These are phyloP conservation scores for Boletus sp. DNA, from an alignment of 768 basidiomycete species.

Conservation along the genomic window DNA sequence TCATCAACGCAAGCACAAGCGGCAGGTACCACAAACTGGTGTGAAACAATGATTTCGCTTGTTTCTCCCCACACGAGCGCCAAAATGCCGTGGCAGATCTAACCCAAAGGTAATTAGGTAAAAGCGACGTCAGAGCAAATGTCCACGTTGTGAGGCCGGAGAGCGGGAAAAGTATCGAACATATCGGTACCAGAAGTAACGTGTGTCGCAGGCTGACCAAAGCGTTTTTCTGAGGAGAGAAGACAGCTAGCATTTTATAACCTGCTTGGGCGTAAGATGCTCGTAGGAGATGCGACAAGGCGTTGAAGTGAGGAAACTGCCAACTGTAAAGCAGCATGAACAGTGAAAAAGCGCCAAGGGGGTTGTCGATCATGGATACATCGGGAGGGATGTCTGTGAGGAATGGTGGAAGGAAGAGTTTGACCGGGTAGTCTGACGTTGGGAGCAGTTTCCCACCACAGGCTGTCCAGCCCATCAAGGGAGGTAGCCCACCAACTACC, in stretches of 20 bases:
- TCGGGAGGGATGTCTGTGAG: conserved; percentile 43
- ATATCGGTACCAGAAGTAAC: conserved; percentile 70
- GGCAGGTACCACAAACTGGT: conserved; percentile 90
- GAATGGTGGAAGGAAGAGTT: conserved; percentile 61
- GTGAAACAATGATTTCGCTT: conserved; percentile 75
- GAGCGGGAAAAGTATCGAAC: conserved; percentile 76
- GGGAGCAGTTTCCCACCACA: conserved; percentile 79
- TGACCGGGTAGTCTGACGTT: conserved; percentile 52
- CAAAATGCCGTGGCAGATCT: conserved; percentile 75
- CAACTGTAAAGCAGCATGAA: conserved; percentile 89
- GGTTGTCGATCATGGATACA: conserved; percentile 64
- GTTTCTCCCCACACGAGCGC: conserved; percentile 65
- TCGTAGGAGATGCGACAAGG: conserved; percentile 84
- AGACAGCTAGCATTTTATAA: conserved; percentile 87
- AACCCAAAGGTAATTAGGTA: conserved; percentile 71
- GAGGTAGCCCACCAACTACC: conserved; percentile 89
- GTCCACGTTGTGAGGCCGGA: conserved; percentile 91
- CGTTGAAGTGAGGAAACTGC: conserved; percentile 99
- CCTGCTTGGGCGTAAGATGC: conserved; percentile 90
- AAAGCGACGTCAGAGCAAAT: conserved; percentile 73
- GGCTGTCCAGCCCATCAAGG: conserved; percentile 98
- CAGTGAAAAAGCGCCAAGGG: conserved; percentile 75
- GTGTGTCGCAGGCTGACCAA: conserved; percentile 84
- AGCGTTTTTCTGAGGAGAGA: conserved; percentile 75
- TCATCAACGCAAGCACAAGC: conserved; percentile 85